Base-by-base conservation (phyloP, 768 basidiomycete genomes). In the Tricholoma saponaceum region DNA sequence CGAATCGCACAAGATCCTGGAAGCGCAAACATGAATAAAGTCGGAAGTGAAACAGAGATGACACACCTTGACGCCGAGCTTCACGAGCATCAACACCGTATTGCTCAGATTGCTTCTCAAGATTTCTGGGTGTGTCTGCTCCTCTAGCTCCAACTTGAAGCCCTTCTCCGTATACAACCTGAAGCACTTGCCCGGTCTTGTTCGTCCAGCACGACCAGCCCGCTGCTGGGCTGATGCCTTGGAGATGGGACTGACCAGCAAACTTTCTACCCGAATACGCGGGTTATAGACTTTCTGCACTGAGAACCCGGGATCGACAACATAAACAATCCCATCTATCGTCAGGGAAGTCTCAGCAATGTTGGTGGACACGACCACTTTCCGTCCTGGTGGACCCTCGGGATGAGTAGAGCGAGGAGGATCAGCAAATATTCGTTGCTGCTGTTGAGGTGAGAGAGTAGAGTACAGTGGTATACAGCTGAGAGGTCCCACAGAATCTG, bases 221-320 rank as follows among this genome's bases (percentile, higher is more conserved):
- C 97, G 76, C 72, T 99, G 96, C 72, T 96, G 92, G 5, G 96
- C 96, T 0, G 90, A 92, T 1, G 95, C 97, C 71, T 98, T 98
- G 26, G 93, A 96, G 64, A 98, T 99, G 0, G 95, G 95, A 52
- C 89, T 88, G 44, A 98, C 95, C 16, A 98, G 76, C 54, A 99
- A 76, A 59, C 88, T 90, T 76, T 99, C 96, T 18, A 98, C 96
- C 49, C 96, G 87, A 58, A 98, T 97, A 28, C 96, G 83, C 0
- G 96, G 97, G 70, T 98, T 98, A 77, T 98, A 99, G 51, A 98
- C 89, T 69, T 96, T 98, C 73, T 98, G 96, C 73, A 98, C 96
- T 32, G 90, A 95, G 76, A 98, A 97, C 1, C 95, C 95, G 0
- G 95, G 93, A 67, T 98, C 96, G 47, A 98, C 95, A 56, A 98